Base-by-base conservation (phyloP, 768 basidiomycete genomes). In the Hebeloma cylindrosporum region DNA sequence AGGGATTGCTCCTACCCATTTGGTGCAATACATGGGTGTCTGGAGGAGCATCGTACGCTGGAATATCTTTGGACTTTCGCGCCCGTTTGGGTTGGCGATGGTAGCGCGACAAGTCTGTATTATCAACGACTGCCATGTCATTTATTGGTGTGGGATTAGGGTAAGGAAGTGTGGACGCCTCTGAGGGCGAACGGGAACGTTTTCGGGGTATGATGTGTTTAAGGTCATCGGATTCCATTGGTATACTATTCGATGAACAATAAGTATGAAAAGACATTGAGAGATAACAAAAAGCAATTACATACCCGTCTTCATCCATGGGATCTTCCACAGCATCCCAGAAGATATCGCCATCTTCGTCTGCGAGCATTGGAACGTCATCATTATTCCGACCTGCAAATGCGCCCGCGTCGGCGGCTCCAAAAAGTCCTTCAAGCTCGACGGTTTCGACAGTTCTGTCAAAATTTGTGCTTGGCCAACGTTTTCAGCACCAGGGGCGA, bases 381-480 rank as follows among this genome's bases (percentile, higher is more conserved):
- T 53, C 72, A 27, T 73, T 68, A n/a, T 60, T 59, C 2, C 67
- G 67, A 7, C 67, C 70, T 29, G 72, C 79, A 47, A 89, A 89
- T 7, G 88, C 90, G n/a, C 83, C 86, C 8, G 80, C 82, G 59
- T 93, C 93, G 0, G 88, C 84, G 29, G 75, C 78, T 4, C 83
- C 82, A 52, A 95, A 93, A 4, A 97, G 65, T 0, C 85, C 93
- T 8, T 80, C 89, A 2, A 79, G 60, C 48, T 85, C 80, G 58
- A 98, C 2, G 92, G 86, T 46, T 84, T 80, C 7, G 83, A 82
- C 18, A 91, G 79, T 33, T 71, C 66, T 2, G 67, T 70, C 3
- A 96, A 61, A 37, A 96, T 90, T 54, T 90, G 82, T 0, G 88
- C 84, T 53, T 90, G 83, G 6, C 88, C 88, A 25, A 88, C 83